A percentile compares a stretch with the other conserved stretches of the same genome.
Conservation (phyloP, 352 stramenopile genomes). For the Aphanomyces stellatus region DNA sequence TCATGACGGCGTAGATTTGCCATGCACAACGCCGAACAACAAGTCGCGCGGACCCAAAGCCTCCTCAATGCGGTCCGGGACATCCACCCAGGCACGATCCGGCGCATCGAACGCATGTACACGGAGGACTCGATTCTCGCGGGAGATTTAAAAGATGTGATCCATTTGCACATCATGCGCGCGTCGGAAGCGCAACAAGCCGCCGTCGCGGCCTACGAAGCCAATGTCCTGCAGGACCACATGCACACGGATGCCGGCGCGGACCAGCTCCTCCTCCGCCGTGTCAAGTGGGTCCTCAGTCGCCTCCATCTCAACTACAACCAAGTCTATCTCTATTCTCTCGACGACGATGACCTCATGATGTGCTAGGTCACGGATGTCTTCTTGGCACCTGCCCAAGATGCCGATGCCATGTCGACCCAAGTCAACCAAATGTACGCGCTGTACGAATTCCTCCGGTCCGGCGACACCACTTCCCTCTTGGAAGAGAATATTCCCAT, state of each 20-base stretch:
- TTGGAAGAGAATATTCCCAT: constrained; percentile 47
- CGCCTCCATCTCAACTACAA: constrained; percentile 41
- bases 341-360: neutral
- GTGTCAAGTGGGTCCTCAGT: constrained; percentile 72
- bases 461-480: constrained; percentile 36
- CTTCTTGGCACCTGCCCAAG: neutral
- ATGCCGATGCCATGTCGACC: constrained; percentile 12
- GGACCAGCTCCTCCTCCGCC: constrained; percentile 58
- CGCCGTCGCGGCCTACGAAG: constrained; percentile 44
- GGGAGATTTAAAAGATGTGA: constrained; percentile 51
- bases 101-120: constrained; percentile 58
- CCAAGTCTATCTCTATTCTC: too few relatives aligned
- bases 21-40: constrained; percentile 63
- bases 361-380: neutral
- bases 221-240: constrained; percentile 38
- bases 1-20: constrained; percentile 26
- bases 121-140: constrained; percentile 54
- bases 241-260: constrained; percentile 20
- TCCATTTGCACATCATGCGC: constrained; percentile 30
- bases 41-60: constrained; percentile 53
- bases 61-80: constrained; percentile 60
- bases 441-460: constrained; percentile 66
- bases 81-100: constrained; percentile 58
- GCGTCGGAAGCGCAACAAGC: constrained; percentile 40
- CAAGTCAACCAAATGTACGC: constrained; percentile 55